Conservation (phyloP, 495 filamentous ascomycete genomes). For the Trichocladium antarcticum region DNA sequence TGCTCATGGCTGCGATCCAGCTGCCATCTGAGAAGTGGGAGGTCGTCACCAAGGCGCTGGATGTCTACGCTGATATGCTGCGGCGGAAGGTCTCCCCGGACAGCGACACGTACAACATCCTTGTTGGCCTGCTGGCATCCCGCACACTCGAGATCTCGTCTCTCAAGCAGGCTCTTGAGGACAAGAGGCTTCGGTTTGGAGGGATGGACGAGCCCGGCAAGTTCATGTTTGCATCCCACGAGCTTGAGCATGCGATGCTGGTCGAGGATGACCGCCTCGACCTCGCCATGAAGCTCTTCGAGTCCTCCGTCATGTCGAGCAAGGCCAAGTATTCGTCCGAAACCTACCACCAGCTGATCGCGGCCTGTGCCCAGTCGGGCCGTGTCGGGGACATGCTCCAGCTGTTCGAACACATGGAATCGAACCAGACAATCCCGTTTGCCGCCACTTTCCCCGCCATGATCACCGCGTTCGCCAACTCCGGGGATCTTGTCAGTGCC, state of each 20-base stretch:
- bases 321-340: slow-evolving; percentile 47
- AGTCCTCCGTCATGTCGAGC: slow-evolving; percentile 54
- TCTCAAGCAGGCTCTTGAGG: slow-evolving; percentile 59
- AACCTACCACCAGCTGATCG: slow-evolving; percentile 70
- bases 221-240: slow-evolving; percentile 82
- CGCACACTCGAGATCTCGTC: slow-evolving; percentile 62
- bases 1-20: slow-evolving; percentile 70
- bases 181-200: slow-evolving; percentile 66
- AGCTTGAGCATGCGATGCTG: slow-evolving; percentile 70
- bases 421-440: slow-evolving; percentile 55
- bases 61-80: slow-evolving; percentile 95
- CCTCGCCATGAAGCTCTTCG: slow-evolving; percentile 75
- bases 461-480: slow-evolving; percentile 79
- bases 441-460: slow-evolving; percentile 78
- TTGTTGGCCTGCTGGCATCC: slow-evolving; percentile 69
- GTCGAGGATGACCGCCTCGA: slow-evolving; percentile 75
- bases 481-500: slow-evolving; percentile 73
- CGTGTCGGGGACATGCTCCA: slow-evolving; percentile 77
- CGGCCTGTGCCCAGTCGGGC: slow-evolving; percentile 69
- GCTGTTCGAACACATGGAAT: slow-evolving; percentile 83
- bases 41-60: slow-evolving; percentile 77
- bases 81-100: slow-evolving; percentile 71
- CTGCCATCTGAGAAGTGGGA: slow-evolving; percentile 61
- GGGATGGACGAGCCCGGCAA: slow-evolving; percentile 76
- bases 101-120: slow-evolving; percentile 70